Evolutionary conservation across 179 eudicot genomes (phyloP).

Genomic region (Dionaea muscipula): DNA sequence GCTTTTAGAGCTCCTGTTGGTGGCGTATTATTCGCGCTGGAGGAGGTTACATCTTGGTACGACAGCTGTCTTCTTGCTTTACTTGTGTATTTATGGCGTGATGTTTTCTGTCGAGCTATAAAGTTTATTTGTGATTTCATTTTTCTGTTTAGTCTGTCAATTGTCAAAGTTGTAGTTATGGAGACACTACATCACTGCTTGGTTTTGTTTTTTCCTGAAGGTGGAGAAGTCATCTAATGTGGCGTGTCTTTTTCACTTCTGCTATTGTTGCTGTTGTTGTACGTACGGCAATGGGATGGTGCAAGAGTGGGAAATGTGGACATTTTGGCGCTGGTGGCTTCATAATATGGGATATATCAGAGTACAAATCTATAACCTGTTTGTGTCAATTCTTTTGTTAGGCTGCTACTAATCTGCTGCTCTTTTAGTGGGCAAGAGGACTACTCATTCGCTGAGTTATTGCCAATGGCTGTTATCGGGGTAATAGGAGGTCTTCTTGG

Average conservation of each 20-base stretch:
- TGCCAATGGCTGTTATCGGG: slow-evolving; percentile 97
- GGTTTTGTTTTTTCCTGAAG: slow-evolving; percentile 26
- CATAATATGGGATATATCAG: slow-evolving; percentile 95
- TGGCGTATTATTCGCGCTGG: slow-evolving; percentile 88
- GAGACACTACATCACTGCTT: background rate
- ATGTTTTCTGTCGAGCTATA: background rate
- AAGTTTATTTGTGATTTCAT: background rate
- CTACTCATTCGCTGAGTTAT: slow-evolving; percentile 82
- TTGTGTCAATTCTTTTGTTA: slow-evolving; percentile 6
- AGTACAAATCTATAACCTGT: slow-evolving; percentile 31
- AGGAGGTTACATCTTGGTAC: slow-evolving; percentile 98
- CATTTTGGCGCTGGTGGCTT: slow-evolving; percentile 99
- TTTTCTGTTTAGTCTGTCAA: background rate
- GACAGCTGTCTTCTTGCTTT: slow-evolving; percentile 1
- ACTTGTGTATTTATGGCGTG: background rate
- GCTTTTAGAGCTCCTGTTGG: slow-evolving; percentile 99
- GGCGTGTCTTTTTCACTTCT: slow-evolving; percentile 99
- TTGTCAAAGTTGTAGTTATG: too few relatives aligned
- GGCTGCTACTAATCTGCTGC: slow-evolving; percentile 18
- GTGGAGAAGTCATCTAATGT: slow-evolving; percentile 99
- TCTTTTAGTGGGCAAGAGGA: slow-evolving; percentile 90
- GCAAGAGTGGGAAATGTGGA: slow-evolving; percentile 92
- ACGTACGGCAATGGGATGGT: slow-evolving; percentile 97
- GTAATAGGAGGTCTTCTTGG: slow-evolving; percentile 98
- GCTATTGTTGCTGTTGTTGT: slow-evolving; percentile 98